phyloP scores from a whole-genome alignment of 192 early-diverging fungal species.

The Allomyces macrogynus region DNA sequence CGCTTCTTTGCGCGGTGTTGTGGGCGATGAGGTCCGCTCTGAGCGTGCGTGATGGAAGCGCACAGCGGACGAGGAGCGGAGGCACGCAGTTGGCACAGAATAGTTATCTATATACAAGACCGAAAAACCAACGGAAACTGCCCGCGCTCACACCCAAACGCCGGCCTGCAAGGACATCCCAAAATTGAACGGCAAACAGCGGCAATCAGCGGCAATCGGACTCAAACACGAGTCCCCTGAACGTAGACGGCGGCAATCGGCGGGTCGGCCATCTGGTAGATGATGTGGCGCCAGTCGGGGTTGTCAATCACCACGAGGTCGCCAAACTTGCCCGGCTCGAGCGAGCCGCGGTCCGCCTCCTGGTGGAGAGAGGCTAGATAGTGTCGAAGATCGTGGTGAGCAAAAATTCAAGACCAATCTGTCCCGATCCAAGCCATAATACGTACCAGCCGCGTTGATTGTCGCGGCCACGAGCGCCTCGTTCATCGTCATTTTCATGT shows the following conservation, averaged over 20 bases:
- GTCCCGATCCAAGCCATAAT: too few relatives aligned
- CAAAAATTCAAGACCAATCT: too few relatives aligned
- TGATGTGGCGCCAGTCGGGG: constrained; percentile 7
- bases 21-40: too few relatives aligned
- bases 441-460: constrained; percentile 6
- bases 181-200: too few relatives aligned
- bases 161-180: too few relatives aligned
- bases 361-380: constrained; percentile 3
- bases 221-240: constrained; percentile 2
- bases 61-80: too few relatives aligned
- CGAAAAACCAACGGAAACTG: too few relatives aligned
- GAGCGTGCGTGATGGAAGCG: too few relatives aligned
- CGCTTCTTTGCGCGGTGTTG: too few relatives aligned
- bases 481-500: constrained; percentile 6
- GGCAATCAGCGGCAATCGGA: not conserved
- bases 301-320: constrained; percentile 9
- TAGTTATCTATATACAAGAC: too few relatives aligned
- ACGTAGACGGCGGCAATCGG: constrained; percentile 9
- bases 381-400: not conserved
- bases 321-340: constrained; percentile 10
- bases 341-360: constrained; percentile 4
- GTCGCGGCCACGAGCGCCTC: constrained; percentile 10
- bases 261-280: constrained; percentile 9
- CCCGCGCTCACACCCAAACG: too few relatives aligned
- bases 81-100: too few relatives aligned